Conservation (phyloP, 2,329 filamentous ascomycete genomes). For the Aspergillus puulaauensis region DNA sequence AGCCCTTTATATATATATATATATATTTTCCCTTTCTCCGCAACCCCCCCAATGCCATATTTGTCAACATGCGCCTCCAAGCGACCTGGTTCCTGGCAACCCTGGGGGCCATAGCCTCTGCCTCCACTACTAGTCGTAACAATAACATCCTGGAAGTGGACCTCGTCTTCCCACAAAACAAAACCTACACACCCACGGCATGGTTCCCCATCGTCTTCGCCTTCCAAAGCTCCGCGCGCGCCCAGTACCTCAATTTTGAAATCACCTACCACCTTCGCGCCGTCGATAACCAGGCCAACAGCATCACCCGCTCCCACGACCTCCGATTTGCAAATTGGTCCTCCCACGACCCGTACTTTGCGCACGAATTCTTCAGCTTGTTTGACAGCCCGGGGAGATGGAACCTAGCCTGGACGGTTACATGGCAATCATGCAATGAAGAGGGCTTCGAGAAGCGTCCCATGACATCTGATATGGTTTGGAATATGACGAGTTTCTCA, state of each 20-base stretch:
- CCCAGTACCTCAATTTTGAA: conserved; percentile 10
- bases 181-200: conserved; percentile 16
- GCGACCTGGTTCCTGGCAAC: not conserved
- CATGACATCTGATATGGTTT: not conserved
- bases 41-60: no score
- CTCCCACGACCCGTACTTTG: conserved; percentile 11
- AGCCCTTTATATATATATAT: no score
- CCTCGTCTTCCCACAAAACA: conserved; percentile 19
- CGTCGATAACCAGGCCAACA: not conserved
- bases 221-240: conserved; percentile 13
- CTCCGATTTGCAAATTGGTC: conserved; percentile 12
- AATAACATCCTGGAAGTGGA: conserved; percentile 13
- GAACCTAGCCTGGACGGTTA: conserved; percentile 6
- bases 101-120: not conserved
- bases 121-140: not conserved
- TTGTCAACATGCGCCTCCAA: not conserved
- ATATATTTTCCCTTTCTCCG: no score
- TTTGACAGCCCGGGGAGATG: conserved; percentile 1
- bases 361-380: not conserved
- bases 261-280: conserved; percentile 12
- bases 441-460: not conserved
- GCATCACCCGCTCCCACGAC: not conserved
- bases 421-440: conserved; percentile 17
- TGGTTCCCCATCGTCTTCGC: conserved; percentile 20
- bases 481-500: not conserved